These are phyloP conservation scores for Coemansia sp. DNA, from an alignment of 192 early-diverging fungal species.

Conservation along the genomic window DNA sequence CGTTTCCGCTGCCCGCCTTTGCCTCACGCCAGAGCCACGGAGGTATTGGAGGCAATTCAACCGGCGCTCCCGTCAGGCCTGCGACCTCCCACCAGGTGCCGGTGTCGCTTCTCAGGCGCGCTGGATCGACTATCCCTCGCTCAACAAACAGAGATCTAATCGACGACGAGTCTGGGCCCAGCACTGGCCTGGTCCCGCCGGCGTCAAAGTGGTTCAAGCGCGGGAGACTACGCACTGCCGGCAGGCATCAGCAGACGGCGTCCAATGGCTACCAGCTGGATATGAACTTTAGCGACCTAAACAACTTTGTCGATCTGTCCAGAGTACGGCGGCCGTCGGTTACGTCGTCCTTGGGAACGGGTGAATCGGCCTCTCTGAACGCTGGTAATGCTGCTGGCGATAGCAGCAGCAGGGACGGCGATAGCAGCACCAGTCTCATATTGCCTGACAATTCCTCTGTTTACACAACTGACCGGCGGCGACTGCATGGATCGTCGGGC, in stretches of 20 bases:
- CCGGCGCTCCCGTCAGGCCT: constrained; percentile 2
- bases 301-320: constrained; percentile 49
- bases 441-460: constrained; percentile 14
- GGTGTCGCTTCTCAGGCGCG: constrained; percentile 29
- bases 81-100: constrained; percentile 16
- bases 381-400: constrained; percentile 28
- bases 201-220: constrained; percentile 47
- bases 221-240: constrained; percentile 22
- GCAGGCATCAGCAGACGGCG: constrained; percentile 16
- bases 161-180: constrained; percentile 3
- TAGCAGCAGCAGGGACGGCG: constrained; percentile 26
- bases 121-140: constrained; percentile 33
- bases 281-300: constrained; percentile 52
- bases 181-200: constrained; percentile 18
- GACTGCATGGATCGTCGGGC: constrained; percentile 32
- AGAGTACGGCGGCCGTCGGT: constrained; percentile 50
- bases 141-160: constrained; percentile 11
- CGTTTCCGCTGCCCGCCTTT: constrained; percentile 20
- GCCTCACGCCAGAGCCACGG: constrained; percentile 38
- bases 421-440: constrained; percentile 6
- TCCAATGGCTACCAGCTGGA: constrained; percentile 43
- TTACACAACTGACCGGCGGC: constrained; percentile 23
- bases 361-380: constrained; percentile 36
- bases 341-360: constrained; percentile 45
- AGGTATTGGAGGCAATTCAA: constrained; percentile 15